Conservation (phyloP, 2,329 filamentous ascomycete genomes). For the Fusarium paranaense region DNA sequence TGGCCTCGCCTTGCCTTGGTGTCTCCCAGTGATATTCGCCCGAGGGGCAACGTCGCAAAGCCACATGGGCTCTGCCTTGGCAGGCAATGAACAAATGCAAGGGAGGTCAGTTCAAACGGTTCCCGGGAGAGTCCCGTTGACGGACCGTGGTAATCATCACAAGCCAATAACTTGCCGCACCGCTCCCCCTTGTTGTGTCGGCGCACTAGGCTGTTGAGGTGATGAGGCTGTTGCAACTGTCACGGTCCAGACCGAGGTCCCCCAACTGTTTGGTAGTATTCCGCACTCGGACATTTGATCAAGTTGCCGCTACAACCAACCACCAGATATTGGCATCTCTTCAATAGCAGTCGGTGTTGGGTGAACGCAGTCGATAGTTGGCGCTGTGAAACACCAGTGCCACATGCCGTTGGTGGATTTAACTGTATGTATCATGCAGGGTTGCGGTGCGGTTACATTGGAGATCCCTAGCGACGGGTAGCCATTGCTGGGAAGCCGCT, state of each 20-base stretch:
- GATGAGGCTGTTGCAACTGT: constrained; percentile 6
- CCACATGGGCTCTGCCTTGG: constrained; percentile 32
- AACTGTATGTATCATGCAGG: constrained; percentile 29
- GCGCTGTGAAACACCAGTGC: constrained; percentile 22
- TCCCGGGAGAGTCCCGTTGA: constrained; percentile 26
- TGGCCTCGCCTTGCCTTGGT: constrained; percentile 2
- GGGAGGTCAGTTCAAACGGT: constrained; percentile 28
- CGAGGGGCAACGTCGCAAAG: constrained; percentile 7
- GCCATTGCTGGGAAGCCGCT: constrained; percentile 34
- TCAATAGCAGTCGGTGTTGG: neutral
- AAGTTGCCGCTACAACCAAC: constrained; percentile 11
- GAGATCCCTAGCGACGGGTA: constrained; percentile 16
- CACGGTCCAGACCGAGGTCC: constrained; percentile 4
- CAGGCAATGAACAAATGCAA: constrained; percentile 17
- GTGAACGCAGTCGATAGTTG: neutral
- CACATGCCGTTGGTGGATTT: constrained; percentile 26
- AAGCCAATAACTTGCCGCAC: constrained; percentile 6
- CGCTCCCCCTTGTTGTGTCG: constrained; percentile 23
- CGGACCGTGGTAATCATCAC: constrained; percentile 28
- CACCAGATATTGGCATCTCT: neutral
- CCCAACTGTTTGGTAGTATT: constrained; percentile 2
- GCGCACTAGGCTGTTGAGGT: neutral
- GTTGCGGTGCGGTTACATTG: constrained; percentile 32
- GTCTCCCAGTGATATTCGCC: constrained; percentile 10
- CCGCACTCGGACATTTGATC: neutral